Percentiles rank a stretch among this genome's conserved stretches.
Conservation (phyloP, 2,329 filamentous ascomycete genomes). For the Venturia nashicola region DNA sequence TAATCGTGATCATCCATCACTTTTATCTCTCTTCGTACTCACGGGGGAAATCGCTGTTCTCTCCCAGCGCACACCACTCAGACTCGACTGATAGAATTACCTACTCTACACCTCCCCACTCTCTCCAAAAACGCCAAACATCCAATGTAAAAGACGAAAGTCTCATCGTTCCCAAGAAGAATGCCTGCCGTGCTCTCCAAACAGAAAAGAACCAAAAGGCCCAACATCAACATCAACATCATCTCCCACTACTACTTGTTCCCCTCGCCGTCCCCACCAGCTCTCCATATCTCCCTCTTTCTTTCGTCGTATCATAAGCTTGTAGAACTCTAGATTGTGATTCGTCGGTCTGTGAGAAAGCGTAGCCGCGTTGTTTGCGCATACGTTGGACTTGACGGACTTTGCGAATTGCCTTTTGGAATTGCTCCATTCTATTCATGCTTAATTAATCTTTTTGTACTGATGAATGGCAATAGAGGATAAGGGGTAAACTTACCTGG, state of each 20-base stretch:
- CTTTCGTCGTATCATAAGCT: conserved; percentile 92
- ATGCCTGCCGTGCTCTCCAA: not conserved
- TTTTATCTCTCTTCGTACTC: too few species aligned
- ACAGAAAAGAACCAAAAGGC: not conserved
- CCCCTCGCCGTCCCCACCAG: conserved; percentile 41
- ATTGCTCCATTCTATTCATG: conserved; percentile 79
- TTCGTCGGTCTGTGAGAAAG: conserved; percentile 95
- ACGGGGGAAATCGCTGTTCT: too few species aligned
- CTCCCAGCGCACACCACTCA: not conserved
- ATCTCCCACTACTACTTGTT: not conserved
- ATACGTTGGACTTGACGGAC: conserved; percentile 96
- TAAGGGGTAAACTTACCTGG: conserved; percentile 49
- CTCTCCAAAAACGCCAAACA: not conserved
- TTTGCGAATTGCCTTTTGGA: conserved; percentile 98
- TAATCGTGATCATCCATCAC: too few species aligned
- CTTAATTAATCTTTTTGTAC: not conserved
- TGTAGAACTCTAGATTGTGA: conserved; percentile 89
- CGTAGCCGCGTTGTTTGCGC: conserved; percentile 97
- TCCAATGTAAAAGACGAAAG: not conserved
- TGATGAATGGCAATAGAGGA: not conserved
- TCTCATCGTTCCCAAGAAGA: not conserved
- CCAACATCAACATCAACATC: not conserved
- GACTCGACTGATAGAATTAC: not conserved
- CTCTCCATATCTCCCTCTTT: conserved; percentile 86
- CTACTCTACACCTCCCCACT: not conserved